A percentile compares a stretch with the other conserved stretches of the same genome.
phyloP scores from a whole-genome alignment of 305 asterid genomes.

The Ilex paraguariensis region DNA sequence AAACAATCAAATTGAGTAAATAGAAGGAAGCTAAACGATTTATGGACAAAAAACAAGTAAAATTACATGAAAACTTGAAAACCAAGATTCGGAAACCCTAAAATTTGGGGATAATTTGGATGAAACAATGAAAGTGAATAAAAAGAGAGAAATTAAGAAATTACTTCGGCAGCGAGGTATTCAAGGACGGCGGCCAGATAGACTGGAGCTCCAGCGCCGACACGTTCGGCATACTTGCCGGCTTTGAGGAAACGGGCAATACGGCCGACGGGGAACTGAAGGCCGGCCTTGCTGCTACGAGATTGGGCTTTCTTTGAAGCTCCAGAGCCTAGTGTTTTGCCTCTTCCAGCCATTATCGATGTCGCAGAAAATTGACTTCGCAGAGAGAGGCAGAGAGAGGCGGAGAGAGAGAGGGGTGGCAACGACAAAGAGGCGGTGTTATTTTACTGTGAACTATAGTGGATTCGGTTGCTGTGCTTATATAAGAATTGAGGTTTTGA shows the following conservation, averaged over 20 bases:
- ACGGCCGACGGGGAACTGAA: constrained; percentile 51
- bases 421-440: too few species aligned
- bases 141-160: background rate
- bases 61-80: background rate
- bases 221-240: constrained; percentile 74
- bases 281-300: constrained; percentile 46
- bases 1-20: background rate
- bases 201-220: constrained; percentile 78
- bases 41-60: too few species aligned
- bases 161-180: constrained; percentile 32
- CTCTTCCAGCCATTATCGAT: constrained; percentile 61
- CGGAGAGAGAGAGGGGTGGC: background rate
- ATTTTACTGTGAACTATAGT: background rate
- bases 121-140: background rate
- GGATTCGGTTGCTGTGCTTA: background rate
- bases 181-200: constrained; percentile 70
- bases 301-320: constrained; percentile 54
- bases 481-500: constrained; percentile 26
- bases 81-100: background rate
- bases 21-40: too few species aligned
- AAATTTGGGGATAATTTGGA: background rate
- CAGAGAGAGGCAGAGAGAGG: too few species aligned
- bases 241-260: constrained; percentile 54
- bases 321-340: constrained; percentile 64
- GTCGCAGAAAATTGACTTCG: background rate